A percentile compares a stretch with the other conserved stretches of the same genome.
Evolutionary conservation across 768 basidiomycete genomes (phyloP).

Genomic region (Leccinum variicolor): DNA sequence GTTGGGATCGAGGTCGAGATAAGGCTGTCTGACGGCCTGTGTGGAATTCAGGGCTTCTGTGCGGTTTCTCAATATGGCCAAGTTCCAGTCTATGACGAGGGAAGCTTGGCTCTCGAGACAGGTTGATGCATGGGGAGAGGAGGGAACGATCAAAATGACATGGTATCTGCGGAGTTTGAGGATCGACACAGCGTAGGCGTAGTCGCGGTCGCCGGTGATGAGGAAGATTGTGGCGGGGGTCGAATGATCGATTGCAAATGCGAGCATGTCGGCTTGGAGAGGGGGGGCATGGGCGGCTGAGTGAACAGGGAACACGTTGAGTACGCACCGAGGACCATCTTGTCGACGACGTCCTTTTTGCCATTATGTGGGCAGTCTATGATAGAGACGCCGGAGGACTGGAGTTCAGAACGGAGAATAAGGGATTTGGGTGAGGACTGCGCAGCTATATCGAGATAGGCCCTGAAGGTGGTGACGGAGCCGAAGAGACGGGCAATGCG

Average conservation of each 20-base stretch:
- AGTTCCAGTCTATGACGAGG: slow-evolving; percentile 47
- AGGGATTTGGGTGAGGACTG: slow-evolving; percentile 31
- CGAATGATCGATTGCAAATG: slow-evolving; percentile 60
- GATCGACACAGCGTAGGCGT: slow-evolving; percentile 59
- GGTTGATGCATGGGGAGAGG: slow-evolving; percentile 34
- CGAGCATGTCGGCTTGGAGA: slow-evolving; percentile 59
- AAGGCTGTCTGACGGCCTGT: slow-evolving; percentile 24
- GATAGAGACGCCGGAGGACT: slow-evolving; percentile 43
- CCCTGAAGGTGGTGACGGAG: slow-evolving; percentile 47
- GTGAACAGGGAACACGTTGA: not conserved
- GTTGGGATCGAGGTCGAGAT: slow-evolving; percentile 21
- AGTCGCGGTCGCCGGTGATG: slow-evolving; percentile 66
- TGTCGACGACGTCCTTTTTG: slow-evolving; percentile 40
- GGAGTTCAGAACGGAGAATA: slow-evolving; percentile 39
- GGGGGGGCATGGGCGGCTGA: not conserved
- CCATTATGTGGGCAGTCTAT: slow-evolving; percentile 34
- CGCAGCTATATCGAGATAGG: slow-evolving; percentile 48
- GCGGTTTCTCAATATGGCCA: slow-evolving; percentile 35
- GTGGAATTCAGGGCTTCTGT: slow-evolving; percentile 15
- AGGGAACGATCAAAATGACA: slow-evolving; percentile 48
- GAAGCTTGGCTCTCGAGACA: slow-evolving; percentile 57
- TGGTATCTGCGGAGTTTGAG: slow-evolving; percentile 52
- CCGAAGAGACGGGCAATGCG: slow-evolving; percentile 46
- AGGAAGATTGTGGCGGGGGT: slow-evolving; percentile 54
- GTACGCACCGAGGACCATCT: slow-evolving; percentile 43